Conservation (phyloP, 108 stramenopile species). For the Tribonema minus region DNA sequence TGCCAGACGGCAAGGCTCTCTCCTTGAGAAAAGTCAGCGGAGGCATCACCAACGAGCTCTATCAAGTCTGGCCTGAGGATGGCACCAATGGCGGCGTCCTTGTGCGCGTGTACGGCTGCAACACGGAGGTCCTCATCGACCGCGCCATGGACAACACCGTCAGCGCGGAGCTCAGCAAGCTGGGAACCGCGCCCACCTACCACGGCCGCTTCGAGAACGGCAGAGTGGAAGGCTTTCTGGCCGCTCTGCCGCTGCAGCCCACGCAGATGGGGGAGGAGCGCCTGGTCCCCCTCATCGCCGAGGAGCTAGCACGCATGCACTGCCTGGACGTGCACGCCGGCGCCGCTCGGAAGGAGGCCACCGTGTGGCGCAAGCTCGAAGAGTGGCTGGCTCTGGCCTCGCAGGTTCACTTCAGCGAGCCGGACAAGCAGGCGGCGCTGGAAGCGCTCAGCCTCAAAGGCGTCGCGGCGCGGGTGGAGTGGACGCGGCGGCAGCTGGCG, state of each 20-base stretch:
- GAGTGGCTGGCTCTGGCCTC: slow-evolving; percentile 42
- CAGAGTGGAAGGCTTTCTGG: slow-evolving; percentile 67
- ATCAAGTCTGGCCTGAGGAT: slow-evolving; percentile 7
- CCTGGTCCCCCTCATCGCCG: slow-evolving; percentile 53
- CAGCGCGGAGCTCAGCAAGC: slow-evolving; percentile 53
- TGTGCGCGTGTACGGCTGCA: slow-evolving; percentile 45
- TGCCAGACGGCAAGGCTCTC: neutral
- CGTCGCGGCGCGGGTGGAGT: slow-evolving; percentile 3
- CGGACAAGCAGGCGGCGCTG: slow-evolving; percentile 6
- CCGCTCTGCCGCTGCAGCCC: slow-evolving; percentile 48
- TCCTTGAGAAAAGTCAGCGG: slow-evolving; percentile 4
- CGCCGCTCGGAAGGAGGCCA: slow-evolving; percentile 1
- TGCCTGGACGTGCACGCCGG: neutral
- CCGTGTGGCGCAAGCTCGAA: slow-evolving; percentile 22
- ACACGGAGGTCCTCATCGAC: slow-evolving; percentile 52
- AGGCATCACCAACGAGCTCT: slow-evolving; percentile 50
- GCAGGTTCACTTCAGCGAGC: neutral
- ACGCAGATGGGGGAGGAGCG: slow-evolving; percentile 30
- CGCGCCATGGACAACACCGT: slow-evolving; percentile 56
- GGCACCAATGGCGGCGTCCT: neutral
- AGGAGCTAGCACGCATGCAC: slow-evolving; percentile 51
- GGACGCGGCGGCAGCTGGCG: slow-evolving; percentile 2
- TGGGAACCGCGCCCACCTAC: slow-evolving; percentile 57
- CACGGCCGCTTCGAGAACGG: slow-evolving; percentile 70
- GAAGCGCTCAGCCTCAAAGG: slow-evolving; percentile 2